Evolutionary conservation across 768 basidiomycete species (phyloP).

Genomic region (Hygrophorus pudorinus): DNA sequence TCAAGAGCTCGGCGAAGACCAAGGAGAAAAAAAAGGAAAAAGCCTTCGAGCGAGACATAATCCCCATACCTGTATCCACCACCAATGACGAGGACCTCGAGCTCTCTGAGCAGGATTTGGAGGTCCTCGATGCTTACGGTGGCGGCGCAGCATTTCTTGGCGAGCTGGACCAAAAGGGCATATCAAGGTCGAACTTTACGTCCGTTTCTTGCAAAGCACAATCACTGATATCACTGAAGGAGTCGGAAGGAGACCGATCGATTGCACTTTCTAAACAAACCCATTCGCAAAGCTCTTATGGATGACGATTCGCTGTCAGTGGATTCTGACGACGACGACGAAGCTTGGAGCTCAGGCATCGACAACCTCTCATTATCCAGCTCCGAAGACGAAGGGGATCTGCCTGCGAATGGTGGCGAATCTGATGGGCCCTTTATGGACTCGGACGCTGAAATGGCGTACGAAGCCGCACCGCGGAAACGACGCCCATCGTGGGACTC

Average conservation of each 20-base stretch:
- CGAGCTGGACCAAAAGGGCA: constrained; percentile 65
- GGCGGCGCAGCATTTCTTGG: constrained; percentile 56
- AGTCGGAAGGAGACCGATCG: constrained; percentile 78
- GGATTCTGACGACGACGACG: constrained; percentile 51
- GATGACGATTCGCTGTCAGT: constrained; percentile 61
- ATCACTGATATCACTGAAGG: constrained; percentile 28
- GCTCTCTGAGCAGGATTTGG: constrained; percentile 62
- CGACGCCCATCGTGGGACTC: constrained; percentile 34
- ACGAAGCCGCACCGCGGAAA: constrained; percentile 55
- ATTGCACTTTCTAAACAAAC: constrained; percentile 57
- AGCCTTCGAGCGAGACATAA: constrained; percentile 45
- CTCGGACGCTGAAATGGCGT: constrained; percentile 66
- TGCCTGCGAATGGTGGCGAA: constrained; percentile 5
- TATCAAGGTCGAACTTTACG: constrained; percentile 51
- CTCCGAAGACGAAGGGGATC: constrained; percentile 19
- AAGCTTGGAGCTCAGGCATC: constrained; percentile 36
- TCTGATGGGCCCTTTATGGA: constrained; percentile 17
- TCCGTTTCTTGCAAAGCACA: not conserved
- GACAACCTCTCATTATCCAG: constrained; percentile 19
- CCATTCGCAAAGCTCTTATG: constrained; percentile 30
- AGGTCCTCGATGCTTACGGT: constrained; percentile 57
- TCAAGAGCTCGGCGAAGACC: constrained; percentile 15
- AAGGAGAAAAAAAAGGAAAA: constrained; percentile 44
- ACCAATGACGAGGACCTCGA: constrained; percentile 40
- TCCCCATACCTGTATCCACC: constrained; percentile 48